Evolutionary conservation across 805 yeast genomes (phyloP).

Genomic region (Saccharomycopsis capsularis): DNA sequence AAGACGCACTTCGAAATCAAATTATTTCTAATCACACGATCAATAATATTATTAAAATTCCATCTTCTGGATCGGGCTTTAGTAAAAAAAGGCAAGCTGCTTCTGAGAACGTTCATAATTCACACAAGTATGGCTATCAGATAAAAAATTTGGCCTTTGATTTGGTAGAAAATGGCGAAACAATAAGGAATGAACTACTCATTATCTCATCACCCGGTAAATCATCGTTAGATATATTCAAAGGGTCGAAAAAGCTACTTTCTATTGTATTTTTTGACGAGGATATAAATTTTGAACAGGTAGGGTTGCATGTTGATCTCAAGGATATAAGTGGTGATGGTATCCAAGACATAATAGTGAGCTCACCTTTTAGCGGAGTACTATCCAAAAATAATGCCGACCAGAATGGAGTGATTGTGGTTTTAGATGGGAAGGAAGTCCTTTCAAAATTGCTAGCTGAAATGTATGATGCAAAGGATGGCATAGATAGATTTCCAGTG

Average conservation of each 20-base stretch:
- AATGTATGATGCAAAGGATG: no score
- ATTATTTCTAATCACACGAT: not conserved
- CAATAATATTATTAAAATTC: not conserved
- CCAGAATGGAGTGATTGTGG: slow-evolving; percentile 34
- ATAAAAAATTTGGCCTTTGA: not conserved
- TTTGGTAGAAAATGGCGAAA: slow-evolving; percentile 16
- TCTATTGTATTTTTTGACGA: slow-evolving; percentile 27
- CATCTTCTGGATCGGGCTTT: not conserved
- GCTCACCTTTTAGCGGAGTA: slow-evolving; percentile 37
- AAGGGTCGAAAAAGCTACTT: slow-evolving; percentile 24
- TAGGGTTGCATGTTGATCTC: slow-evolving; percentile 32
- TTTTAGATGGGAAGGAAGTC: slow-evolving; percentile 29
- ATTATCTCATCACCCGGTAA: slow-evolving; percentile 48
- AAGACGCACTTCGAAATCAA: no score
- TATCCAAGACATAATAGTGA: slow-evolving; percentile 36
- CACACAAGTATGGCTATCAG: slow-evolving; percentile 2
- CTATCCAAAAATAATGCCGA: slow-evolving; percentile 15
- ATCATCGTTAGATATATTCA: slow-evolving; percentile 36
- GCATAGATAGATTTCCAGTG: not conserved
- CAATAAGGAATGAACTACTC: slow-evolving; percentile 31
- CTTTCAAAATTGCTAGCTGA: slow-evolving; percentile 14
- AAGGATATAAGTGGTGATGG: slow-evolving; percentile 35
- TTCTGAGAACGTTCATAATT: not conserved
- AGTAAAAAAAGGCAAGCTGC: not conserved
- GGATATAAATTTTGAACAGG: slow-evolving; percentile 32